Evolutionary conservation across 768 basidiomycete species (phyloP).

Genomic region (Lyophyllum shimeji): DNA sequence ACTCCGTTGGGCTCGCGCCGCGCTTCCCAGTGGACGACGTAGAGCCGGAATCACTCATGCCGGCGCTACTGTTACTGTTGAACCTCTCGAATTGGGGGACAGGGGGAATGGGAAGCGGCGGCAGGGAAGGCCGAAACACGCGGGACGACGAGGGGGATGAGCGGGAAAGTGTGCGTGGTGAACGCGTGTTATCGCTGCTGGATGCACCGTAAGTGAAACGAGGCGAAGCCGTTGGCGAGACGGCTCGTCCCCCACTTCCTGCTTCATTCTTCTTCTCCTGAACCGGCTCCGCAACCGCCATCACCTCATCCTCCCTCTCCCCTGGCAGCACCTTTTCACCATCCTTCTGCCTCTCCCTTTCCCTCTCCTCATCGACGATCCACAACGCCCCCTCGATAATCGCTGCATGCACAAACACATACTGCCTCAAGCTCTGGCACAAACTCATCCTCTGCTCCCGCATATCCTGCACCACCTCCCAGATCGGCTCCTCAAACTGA

Average conservation of each 20-base stretch:
- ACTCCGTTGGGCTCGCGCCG: conserved; percentile 70
- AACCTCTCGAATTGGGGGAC: conserved; percentile 1
- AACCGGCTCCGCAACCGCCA: neutral
- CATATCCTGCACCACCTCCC: conserved; percentile 87
- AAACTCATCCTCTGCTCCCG: conserved; percentile 95
- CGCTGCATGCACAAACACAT: conserved; percentile 89
- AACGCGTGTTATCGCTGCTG: neutral
- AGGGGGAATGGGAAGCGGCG: neutral
- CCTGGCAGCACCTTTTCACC: conserved; percentile 13
- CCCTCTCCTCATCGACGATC: conserved; percentile 72
- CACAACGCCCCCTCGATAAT: conserved; percentile 78
- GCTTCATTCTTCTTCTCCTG: neutral
- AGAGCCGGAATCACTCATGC: conserved; percentile 16
- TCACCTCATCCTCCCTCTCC: conserved; percentile 10
- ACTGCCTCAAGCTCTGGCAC: conserved; percentile 93
- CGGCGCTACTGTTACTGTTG: conserved; percentile 4
- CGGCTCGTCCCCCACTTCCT: neutral
- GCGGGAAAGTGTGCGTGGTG: conserved; percentile 2
- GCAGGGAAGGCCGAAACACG: neutral
- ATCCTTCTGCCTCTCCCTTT: conserved; percentile 23
- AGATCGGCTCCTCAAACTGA: conserved; percentile 73
- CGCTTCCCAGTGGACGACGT: conserved; percentile 56
- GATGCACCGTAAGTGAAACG: neutral
- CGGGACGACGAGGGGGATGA: conserved; percentile 4
- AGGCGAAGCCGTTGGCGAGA: neutral